Base-by-base conservation (phyloP, 352 stramenopile species). In the Globisporangium splendens region DNA sequence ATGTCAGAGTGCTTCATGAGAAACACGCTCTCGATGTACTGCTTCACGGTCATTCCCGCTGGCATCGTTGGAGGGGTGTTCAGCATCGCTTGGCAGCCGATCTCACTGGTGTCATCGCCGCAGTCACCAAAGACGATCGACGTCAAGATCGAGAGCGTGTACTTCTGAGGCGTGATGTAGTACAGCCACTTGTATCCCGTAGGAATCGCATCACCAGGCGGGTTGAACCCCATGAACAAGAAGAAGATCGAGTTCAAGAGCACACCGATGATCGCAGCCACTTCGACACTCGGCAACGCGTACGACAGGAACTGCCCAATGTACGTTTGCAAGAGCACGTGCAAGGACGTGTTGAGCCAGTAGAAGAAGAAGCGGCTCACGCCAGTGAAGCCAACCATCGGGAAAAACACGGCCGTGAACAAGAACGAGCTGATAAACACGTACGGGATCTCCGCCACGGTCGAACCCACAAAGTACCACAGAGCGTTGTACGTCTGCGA, bases 171-270 rank as follows among this genome's bases (percentile, higher is more conserved):
- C 17, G 22, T 67, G 42, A 73, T 66, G 35, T 59, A 51, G 58
- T 68, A 68, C 15, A 53, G 47, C 47, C 47, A 53, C 6, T 33
- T 2, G 47, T 53, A 53, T 15, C 47, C 47, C 20, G 15, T 68
- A 8, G 69, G 66, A 46, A 77, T 73, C 8, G 43, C 11, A 1
- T n/a, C 33, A 3, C 60, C 41, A n/a, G 70, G 66, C 8, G 70
- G 70, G 44, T 73, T 71, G 63, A 77, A 79, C 14, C 75, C 77
- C 58, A 70, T 70, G 62, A 86, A 77, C 1, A 79, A 49, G 39
- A 81, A 62, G 61, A 81, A 82, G 57, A 86, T 64, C 42, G 69
- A 63, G 57, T 73, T 69, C 13, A 80, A 18, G n/a, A 71, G 46
- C 33, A 58, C 46, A 38, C 50, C 57, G 24, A 65, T 62, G 54